phyloP scores from a whole-genome alignment of 2,329 filamentous ascomycete genomes.

The Paecilomyces formosus region DNA sequence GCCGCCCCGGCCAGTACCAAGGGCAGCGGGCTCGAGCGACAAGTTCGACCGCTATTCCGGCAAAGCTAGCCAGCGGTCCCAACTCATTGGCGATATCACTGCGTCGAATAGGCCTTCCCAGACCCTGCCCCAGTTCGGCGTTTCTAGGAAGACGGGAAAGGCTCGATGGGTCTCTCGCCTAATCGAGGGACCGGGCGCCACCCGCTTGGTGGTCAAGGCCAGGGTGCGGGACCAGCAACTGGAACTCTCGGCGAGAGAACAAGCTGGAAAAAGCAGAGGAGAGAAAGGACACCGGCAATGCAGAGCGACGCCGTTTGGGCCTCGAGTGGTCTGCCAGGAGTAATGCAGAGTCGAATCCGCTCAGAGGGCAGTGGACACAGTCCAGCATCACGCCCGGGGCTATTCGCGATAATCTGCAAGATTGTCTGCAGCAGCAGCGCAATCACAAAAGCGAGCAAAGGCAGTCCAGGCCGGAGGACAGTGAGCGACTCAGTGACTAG shows the following conservation, averaged over 20 bases:
- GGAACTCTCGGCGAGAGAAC: not conserved
- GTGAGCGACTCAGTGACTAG: not conserved
- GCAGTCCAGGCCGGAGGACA: not conserved
- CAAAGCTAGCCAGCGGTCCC: not conserved
- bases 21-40: not conserved
- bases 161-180: conserved; percentile 24
- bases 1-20: not conserved
- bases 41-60: not conserved
- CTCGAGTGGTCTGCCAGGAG: not conserved
- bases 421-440: not conserved
- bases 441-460: not conserved
- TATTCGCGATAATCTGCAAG: not conserved
- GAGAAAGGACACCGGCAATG: not conserved
- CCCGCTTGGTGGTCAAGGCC: not conserved
- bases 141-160: conserved; percentile 15
- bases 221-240: not conserved
- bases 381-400: not conserved
- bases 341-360: not conserved
- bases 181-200: conserved; percentile 5
- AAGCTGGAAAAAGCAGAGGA: not conserved
- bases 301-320: not conserved
- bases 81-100: not conserved
- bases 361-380: not conserved
- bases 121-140: conserved; percentile 14
- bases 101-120: conserved; percentile 7